These are phyloP conservation scores for Podospora sp. DNA, from an alignment of 495 filamentous ascomycete species.

Conservation along the genomic window DNA sequence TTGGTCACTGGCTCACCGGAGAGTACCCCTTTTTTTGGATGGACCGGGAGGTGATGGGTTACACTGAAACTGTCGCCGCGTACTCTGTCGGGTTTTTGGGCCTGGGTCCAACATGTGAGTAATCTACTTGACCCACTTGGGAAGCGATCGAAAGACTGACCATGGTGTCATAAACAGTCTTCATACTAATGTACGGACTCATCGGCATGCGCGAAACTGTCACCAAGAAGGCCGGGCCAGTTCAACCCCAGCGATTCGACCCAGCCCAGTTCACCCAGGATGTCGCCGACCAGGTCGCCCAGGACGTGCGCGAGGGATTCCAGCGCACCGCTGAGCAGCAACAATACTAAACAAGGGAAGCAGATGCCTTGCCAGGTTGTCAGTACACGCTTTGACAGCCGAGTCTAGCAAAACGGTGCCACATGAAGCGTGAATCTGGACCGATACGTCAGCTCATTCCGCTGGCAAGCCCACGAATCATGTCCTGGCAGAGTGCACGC, in stretches of 20 bases:
- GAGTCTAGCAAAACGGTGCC: neutral
- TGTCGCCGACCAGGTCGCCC: constrained; percentile 7
- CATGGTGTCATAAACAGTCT: constrained; percentile 32
- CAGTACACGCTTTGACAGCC: neutral
- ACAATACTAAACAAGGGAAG: neutral
- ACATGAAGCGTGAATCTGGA: neutral
- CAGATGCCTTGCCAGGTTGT: neutral
- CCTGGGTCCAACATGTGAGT: constrained; percentile 42
- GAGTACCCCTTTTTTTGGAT: constrained; percentile 54
- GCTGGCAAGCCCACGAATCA: neutral
- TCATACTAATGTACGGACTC: constrained; percentile 47
- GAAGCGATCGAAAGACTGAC: neutral
- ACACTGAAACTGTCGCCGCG: constrained; percentile 39
- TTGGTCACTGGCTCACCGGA: constrained; percentile 51
- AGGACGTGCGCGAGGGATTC: constrained; percentile 7
- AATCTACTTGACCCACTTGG: neutral
- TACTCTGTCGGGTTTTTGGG: constrained; percentile 41
- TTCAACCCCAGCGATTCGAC: constrained; percentile 13
- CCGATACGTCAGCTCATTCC: neutral
- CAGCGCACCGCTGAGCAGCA: constrained; percentile 3
- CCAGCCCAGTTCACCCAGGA: constrained; percentile 13
- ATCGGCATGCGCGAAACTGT: constrained; percentile 47
- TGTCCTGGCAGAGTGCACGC: too few species aligned
- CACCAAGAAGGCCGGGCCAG: constrained; percentile 26
- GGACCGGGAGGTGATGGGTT: constrained; percentile 40